Base-by-base conservation (phyloP, 2,329 filamentous ascomycete genomes). In the Lasiodiplodia hormozganensis region DNA sequence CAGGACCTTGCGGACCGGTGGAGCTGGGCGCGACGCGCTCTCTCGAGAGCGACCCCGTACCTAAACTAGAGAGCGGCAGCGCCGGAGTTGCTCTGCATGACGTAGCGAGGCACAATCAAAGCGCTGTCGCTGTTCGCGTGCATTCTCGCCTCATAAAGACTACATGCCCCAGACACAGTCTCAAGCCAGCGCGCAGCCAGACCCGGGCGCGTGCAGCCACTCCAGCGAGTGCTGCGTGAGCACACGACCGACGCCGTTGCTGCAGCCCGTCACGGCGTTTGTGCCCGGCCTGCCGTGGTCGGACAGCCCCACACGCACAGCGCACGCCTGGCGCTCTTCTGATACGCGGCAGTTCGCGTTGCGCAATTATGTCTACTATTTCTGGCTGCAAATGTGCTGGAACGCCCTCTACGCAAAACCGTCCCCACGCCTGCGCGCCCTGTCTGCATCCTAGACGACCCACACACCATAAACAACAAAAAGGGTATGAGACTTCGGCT, bases 401-500 rank as follows among this genome's bases (percentile, higher is more conserved):
- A 65, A 56, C 18, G 28, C n/a, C 43, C 58, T 62, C 60, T 64
- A 40, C 25, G 28, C 60, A 47, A 51, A 52, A 52, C 43, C 28
- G 28, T 49, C 38, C 36, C 28, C 28, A 21, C 43, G 12, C 43
- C 60, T 23, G 40, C 34, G 54, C 18, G 31, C 34, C 34, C 21
- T 56, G 28, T 28, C 40, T 16, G 31, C 53, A 57, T 49, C 7
- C 40, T n/a, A 38, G 23, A 23, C 7, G 40, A 34, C 40, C 28
- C 36, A 28, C 31, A 11, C 36, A 38, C 28, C 25, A 12, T 52
- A 52, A 53, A 64, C 47, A 64, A 38, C 34, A 34, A 53, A 38
- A 52, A 38, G 60, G 60, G 60, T 64, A 52, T 64, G 60, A 64
- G 47, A 64, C 51, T 62, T 47, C 60, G 60, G 60, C 31, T 52